A percentile compares a stretch with the other conserved stretches of the same genome.
phyloP scores from a whole-genome alignment of 1,284 basidiomycete genomes.

The Vanrija sp. region DNA sequence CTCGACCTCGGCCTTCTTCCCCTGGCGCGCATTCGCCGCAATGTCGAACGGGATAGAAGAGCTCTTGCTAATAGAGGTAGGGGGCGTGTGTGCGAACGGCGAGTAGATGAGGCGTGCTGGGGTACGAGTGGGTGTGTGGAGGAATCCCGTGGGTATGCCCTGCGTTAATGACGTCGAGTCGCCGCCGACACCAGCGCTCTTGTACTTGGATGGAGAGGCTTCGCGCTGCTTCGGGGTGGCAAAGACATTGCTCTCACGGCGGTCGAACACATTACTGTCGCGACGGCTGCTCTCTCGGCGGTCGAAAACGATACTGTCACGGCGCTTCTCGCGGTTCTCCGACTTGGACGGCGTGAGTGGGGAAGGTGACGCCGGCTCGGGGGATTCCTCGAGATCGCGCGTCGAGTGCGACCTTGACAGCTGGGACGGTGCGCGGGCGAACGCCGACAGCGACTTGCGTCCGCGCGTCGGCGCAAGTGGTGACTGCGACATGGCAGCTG shows the following conservation, averaged over 20 bases:
- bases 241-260: conserved; percentile 7
- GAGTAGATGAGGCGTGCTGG: conserved; percentile 21
- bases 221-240: conserved; percentile 3
- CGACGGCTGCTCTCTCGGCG: background rate
- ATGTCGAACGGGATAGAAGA: conserved; percentile 42
- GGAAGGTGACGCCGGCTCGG: background rate
- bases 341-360: background rate
- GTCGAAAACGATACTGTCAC: background rate
- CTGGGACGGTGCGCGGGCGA: conserved; percentile 36
- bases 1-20: conserved; percentile 19
- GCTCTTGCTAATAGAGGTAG: conserved; percentile 27
- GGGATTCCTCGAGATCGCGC: conserved; percentile 3
- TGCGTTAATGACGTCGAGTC: background rate
- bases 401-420: conserved; percentile 30
- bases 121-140: conserved; percentile 11
- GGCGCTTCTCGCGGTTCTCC: background rate
- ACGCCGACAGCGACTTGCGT: conserved; percentile 33
- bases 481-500: conserved; percentile 42
- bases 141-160: background rate
- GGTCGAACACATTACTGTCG: background rate
- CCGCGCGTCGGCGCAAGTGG: conserved; percentile 34
- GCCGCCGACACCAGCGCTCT: background rate
- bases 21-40: conserved; percentile 33
- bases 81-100: conserved; percentile 37
- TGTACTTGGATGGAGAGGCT: background rate